Evolutionary conservation across 2,329 filamentous ascomycete genomes (phyloP), one percentile per base, ranked within the genome.

Genomic region (Colletotrichum chlorophyti): DNA sequence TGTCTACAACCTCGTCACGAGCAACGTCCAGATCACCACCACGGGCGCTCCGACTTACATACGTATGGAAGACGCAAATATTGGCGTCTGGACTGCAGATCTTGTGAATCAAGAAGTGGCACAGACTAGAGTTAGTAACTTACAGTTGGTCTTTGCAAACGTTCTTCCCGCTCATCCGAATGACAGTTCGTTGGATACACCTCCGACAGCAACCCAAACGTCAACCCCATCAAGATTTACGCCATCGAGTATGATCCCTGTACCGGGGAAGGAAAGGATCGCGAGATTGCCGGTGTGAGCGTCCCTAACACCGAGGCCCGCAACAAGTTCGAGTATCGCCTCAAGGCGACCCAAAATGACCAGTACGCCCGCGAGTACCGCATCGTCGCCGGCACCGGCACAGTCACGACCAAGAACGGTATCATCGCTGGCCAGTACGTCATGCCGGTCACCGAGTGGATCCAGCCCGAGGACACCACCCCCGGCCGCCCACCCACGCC

Each of bases 161-260:
- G 3, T 4, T 2, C 43, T 1, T 7, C 6, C n/a, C n/a, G 24
- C 48, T 46, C 11, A 37, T 12, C 1, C 3, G 11, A n/a, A 14
- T 15, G 3, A n/a, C 45, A 71, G 67, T 73, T 73, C 46, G 69
- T 77, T 21, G 75, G 75, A 1, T 74, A 70, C 40, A 70, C 73
- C 6, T 76, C 75, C 1, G 74, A 74, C 42, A 42, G 42, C 12
- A 34, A 46, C 8, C 35, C 48, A 35, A 70, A 70, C 12, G 63
- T 65, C 31, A 67, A 70, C 14, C 62, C 64, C 6, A 69, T 77
- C 31, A 68, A 64, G 10, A 70, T 78, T 53, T 69, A 59, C 26
- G 74, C 75, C 34, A 74, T 77, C 23, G 75, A 78, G 6, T 67
- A 77, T 17, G 72, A 78, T 38, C 72, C 72, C 19, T 79, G 76